phyloP scores from a whole-genome alignment of 2,329 filamentous ascomycete genomes.

The Xylaria sp. region DNA sequence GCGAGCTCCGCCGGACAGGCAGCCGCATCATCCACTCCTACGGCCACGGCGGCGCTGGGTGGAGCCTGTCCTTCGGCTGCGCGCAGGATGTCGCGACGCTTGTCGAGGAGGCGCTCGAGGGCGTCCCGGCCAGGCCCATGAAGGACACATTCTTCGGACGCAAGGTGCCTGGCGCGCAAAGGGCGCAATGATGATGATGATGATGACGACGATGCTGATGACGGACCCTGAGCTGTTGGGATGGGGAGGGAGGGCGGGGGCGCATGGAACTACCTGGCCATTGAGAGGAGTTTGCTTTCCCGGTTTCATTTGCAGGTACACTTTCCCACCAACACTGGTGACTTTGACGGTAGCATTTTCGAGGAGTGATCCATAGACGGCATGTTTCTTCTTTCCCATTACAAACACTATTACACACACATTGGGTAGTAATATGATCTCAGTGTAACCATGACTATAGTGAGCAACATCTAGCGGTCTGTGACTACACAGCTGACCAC shows the following conservation, averaged over 20 bases:
- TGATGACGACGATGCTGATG: too few species aligned
- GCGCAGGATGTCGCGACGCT: slow-evolving; percentile 40
- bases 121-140: slow-evolving; percentile 35
- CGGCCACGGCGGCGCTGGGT: slow-evolving; percentile 49
- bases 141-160: slow-evolving; percentile 28
- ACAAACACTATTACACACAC: neutral
- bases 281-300: neutral
- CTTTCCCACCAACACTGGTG: neutral
- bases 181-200: slow-evolving; percentile 5
- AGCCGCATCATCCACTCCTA: slow-evolving; percentile 48
- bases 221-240: neutral
- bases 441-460: neutral
- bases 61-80: slow-evolving; percentile 46
- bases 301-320: neutral
- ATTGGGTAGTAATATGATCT: slow-evolving; percentile 10
- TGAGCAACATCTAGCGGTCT: slow-evolving; percentile 18
- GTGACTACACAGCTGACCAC: slow-evolving; percentile 16
- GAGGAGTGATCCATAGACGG: slow-evolving; percentile 12
- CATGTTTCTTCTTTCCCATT: slow-evolving; percentile 2
- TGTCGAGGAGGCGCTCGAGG: slow-evolving; percentile 40
- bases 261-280: neutral
- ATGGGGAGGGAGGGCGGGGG: neutral
- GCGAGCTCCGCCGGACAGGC: slow-evolving; percentile 39
- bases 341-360: neutral
- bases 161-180: slow-evolving; percentile 26